phyloP scores from a whole-genome alignment of 1,284 basidiomycete species.

The Xanthoconium separans region DNA sequence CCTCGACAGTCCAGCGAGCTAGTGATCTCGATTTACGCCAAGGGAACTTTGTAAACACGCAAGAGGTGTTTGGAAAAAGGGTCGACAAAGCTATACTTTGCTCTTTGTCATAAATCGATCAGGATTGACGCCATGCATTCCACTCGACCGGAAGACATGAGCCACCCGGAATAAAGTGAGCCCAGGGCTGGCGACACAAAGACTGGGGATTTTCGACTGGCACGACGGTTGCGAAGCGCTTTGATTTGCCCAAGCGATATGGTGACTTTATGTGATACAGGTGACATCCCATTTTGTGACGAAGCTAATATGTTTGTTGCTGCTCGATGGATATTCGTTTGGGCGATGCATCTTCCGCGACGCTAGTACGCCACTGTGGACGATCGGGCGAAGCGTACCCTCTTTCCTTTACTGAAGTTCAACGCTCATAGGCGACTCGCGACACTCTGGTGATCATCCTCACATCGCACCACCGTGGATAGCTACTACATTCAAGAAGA shows the following conservation, averaged over 20 bases:
- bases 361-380: no score
- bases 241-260: background rate
- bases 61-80: no score
- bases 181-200: no score
- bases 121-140: background rate
- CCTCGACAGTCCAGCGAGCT: no score
- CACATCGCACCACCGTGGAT: background rate
- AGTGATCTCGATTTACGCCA: no score
- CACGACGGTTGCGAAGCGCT: no score
- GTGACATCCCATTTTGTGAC: background rate
- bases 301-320: background rate
- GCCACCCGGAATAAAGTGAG: background rate
- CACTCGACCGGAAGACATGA: background rate
- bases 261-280: constrained; percentile 1
- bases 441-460: background rate
- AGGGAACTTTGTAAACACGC: no score
- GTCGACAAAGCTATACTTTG: no score
- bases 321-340: background rate
- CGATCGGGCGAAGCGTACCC: background rate
- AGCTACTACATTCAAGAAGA: background rate
- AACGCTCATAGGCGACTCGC: background rate
- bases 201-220: no score
- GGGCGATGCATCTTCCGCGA: background rate
- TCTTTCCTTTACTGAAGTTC: background rate
- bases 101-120: no score